Base-by-base conservation (phyloP, 2,329 filamentous ascomycete species). In the Botrytis fragariae region DNA sequence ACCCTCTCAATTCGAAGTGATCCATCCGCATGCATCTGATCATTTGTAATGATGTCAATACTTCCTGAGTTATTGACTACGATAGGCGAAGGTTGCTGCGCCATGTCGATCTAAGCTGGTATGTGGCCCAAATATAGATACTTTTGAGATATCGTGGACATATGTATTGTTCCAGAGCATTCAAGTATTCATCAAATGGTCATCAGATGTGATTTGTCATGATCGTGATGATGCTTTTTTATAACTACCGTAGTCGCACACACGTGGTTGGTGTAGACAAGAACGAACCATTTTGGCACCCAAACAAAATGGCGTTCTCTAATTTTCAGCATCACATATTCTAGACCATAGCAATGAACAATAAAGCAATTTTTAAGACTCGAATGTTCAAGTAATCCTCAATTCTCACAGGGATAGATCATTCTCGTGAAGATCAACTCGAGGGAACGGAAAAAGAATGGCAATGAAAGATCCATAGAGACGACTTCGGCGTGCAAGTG, bases 1-100 rank as follows among this genome's bases (percentile, higher is more conserved):
- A 73, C 72, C 39, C 72, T 73, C 39, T 73, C 72, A 39, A 73
- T 59, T 57, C 67, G 39, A 5, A 18, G n/a, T 29, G 63, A 20
- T 48, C n/a, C 12, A 42, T 44, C 48, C 16, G n/a, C 25, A 42
- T 32, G 54, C n/a, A 44, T 57, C 18, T 57, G 65, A 25, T 25
- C 35, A 14, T n/a, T 51, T 32, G 3, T 35, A 20, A 39, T 70
- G 16, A n/a, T 62, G 22, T 44, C 25, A n/a, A n/a, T 18, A 6
- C 8, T 70, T 37, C 37, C 18, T 9, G 48, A 22, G 48, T 14
- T 12, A 22, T 32, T 44, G n/a, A 20, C 10, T 32, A 37, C 29
- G 6, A 37, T 3, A 44, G n/a, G 48, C 3, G 37, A 25, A 57
- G 22, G 48, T 22, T 42, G 48, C 10, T 32, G 37, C 39, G n/a